Evolutionary conservation across 176 grass and related monocot species (phyloP).

Genomic region (Carex myosuroides): DNA sequence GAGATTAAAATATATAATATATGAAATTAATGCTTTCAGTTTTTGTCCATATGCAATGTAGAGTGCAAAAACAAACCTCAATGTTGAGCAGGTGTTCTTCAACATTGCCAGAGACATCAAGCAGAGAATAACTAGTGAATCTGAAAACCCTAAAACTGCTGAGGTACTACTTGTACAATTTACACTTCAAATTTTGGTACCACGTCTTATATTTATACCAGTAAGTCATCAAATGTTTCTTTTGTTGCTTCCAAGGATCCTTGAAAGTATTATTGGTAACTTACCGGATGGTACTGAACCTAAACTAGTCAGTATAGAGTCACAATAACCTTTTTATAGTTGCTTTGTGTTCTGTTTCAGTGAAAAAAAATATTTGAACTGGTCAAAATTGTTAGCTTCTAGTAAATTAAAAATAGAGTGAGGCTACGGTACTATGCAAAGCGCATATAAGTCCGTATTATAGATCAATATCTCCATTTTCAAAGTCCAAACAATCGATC

Average conservation of each 20-base stretch:
- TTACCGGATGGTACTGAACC: not conserved
- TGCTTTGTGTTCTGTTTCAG: not conserved
- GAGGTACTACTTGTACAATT: conserved; percentile 44
- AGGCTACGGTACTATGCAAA: no score
- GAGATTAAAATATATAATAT: not conserved
- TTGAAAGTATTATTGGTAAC: not conserved
- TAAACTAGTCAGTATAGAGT: not conserved
- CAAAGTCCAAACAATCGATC: no score
- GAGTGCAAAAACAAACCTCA: conserved; percentile 93
- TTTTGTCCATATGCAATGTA: conserved; percentile 19
- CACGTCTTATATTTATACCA: not conserved
- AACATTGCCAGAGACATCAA: conserved; percentile 85
- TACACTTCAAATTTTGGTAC: not conserved
- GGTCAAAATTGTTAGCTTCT: not conserved
- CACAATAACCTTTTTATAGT: not conserved
- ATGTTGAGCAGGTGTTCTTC: conserved; percentile 85
- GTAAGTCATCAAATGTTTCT: not conserved
- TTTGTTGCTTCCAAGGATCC: not conserved
- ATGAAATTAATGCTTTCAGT: not conserved
- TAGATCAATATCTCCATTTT: no score
- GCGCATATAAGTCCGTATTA: no score
- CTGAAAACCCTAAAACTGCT: conserved; percentile 32
- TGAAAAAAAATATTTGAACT: not conserved
- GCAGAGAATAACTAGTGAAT: conserved; percentile 58
- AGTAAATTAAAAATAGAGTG: no score